Conservation (phyloP, 371 early-diverging fungal species). For the Fennellomyces sp. region DNA sequence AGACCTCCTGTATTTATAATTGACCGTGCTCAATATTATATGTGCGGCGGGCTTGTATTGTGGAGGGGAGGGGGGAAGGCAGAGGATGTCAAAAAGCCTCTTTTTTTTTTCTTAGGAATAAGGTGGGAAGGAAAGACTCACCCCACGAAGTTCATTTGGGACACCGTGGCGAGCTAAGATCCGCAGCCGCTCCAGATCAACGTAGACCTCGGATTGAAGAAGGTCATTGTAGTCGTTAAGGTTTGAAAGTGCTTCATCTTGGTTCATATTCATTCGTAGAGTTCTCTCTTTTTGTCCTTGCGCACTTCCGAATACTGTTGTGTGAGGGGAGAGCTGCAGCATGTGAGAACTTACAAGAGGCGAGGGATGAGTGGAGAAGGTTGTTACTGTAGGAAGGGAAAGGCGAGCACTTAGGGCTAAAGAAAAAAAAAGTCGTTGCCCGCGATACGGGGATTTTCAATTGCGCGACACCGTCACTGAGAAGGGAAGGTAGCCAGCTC, state of each 20-base stretch:
- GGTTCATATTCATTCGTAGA: constrained; percentile 20
- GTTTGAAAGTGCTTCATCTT: constrained; percentile 51
- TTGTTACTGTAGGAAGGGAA: too few species aligned
- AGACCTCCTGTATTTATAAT: constrained; percentile 89
- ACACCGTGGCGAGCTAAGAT: constrained; percentile 86
- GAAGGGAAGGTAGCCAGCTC: too few species aligned
- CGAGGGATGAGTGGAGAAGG: too few species aligned
- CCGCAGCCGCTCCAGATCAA: constrained; percentile 85
- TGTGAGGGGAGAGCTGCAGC: constrained; percentile 13
- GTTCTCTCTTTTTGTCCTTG: constrained; percentile 10
- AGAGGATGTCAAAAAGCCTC: constrained; percentile 1
- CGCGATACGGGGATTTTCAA: too few species aligned
- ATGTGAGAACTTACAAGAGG: constrained; percentile 6
- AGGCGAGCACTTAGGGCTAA: too few species aligned
- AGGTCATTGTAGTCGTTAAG: constrained; percentile 81
- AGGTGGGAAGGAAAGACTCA: constrained; percentile 41
- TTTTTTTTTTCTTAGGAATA: constrained; percentile 2
- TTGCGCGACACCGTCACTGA: too few species aligned
- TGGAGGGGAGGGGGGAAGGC: background rate
- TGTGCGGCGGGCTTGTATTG: too few species aligned
- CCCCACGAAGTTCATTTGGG: constrained; percentile 82
- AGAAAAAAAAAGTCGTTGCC: too few species aligned
- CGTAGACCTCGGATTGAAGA: constrained; percentile 84
- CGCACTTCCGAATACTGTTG: constrained; percentile 5
- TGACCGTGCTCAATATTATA: too few species aligned